Conservation (phyloP, 192 early-diverging fungal genomes). For the Rhizoclosmatium globosum region DNA sequence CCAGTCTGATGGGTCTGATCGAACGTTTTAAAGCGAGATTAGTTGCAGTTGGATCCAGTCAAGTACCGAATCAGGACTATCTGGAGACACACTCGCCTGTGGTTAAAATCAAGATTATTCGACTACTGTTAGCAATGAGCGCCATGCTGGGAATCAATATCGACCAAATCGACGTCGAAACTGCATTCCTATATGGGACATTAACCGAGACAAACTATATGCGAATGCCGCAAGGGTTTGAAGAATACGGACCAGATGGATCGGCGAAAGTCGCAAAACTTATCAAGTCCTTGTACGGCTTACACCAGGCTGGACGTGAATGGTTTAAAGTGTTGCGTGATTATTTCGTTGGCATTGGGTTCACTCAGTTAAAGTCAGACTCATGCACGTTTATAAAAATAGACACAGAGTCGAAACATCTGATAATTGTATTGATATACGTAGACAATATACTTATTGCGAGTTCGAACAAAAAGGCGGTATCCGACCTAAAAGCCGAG, state of each 20-base stretch:
- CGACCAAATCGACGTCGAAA: neutral
- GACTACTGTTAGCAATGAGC: neutral
- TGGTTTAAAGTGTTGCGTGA: neutral
- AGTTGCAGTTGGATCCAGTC: slow-evolving; percentile 12
- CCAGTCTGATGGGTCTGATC: neutral
- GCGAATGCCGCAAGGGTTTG: neutral
- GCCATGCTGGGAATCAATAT: neutral
- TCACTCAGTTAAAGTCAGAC: neutral
- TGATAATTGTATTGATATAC: neutral
- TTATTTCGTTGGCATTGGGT: neutral
- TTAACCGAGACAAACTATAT: neutral
- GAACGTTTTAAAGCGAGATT: slow-evolving; percentile 8
- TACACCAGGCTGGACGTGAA: slow-evolving; percentile 3
- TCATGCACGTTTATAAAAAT: neutral
- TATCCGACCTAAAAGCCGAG: neutral
- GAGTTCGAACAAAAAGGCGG: neutral
- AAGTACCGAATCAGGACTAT: slow-evolving; percentile 7
- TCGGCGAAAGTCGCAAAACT: neutral
- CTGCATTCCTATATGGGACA: too few relatives aligned
- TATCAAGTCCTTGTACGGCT: neutral
- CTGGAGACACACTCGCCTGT: slow-evolving; percentile 7
- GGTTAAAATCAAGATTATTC: neutral
- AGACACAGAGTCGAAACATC: neutral
- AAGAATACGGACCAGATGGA: neutral
- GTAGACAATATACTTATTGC: neutral